These are phyloP conservation scores for Cercospora canescens DNA, from an alignment of 2,329 filamentous ascomycete genomes.

Conservation along the genomic window DNA sequence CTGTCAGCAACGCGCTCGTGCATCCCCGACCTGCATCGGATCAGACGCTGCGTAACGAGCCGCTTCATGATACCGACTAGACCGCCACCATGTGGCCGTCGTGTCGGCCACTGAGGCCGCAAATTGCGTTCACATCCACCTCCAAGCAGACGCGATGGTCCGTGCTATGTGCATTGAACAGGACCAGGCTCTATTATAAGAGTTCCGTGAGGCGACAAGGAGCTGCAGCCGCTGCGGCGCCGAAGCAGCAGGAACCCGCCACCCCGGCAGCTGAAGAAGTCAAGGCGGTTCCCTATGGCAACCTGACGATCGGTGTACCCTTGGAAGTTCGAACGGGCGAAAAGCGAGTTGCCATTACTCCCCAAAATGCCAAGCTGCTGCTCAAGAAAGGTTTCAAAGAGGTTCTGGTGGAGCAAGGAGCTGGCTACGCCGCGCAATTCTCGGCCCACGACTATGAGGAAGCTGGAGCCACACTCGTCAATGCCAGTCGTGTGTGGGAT, in stretches of 20 bases:
- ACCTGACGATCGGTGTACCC: constrained; percentile 76
- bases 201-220: constrained; percentile 22
- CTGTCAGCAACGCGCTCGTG: not conserved
- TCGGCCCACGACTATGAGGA: constrained; percentile 73
- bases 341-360: constrained; percentile 80
- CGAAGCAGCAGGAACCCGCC: constrained; percentile 13
- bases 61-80: constrained; percentile 25
- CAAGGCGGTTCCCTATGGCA: constrained; percentile 59
- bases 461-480: constrained; percentile 76
- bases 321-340: constrained; percentile 77
- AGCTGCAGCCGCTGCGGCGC: constrained; percentile 19
- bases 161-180: constrained; percentile 14
- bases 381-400: constrained; percentile 82
- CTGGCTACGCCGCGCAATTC: constrained; percentile 76
- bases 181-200: constrained; percentile 25
- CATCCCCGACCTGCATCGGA: not conserved
- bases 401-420: constrained; percentile 76
- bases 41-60: not conserved
- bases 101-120: constrained; percentile 32
- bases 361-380: constrained; percentile 76
- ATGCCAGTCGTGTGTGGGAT: constrained; percentile 68
- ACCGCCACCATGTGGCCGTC: constrained; percentile 33
- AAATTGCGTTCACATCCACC: constrained; percentile 7
- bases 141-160: constrained; percentile 10
- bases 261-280: constrained; percentile 20